phyloP scores from a whole-genome alignment of 164 flowering plant species.

The Tinospora cordifolia region DNA sequence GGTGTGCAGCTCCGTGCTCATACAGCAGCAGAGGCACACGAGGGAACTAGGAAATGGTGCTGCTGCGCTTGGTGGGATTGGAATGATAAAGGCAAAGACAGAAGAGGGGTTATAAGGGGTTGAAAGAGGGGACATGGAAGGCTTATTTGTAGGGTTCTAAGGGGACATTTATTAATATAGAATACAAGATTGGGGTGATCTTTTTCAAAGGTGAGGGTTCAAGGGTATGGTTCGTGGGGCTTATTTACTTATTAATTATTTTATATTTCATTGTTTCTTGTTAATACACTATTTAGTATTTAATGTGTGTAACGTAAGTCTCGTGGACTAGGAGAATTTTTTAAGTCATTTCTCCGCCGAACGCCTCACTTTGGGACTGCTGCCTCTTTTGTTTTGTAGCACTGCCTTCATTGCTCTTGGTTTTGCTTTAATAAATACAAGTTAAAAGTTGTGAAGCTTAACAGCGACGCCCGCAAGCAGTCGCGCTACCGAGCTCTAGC shows the following conservation, averaged over 20 bases:
- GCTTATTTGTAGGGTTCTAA: constrained; percentile 48
- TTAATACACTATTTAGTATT: constrained; percentile 1
- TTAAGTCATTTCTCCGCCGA: constrained; percentile 54
- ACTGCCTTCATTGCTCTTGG: neutral
- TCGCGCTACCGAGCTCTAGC: neutral
- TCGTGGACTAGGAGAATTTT: neutral
- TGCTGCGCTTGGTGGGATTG: neutral
- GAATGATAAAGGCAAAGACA: constrained; percentile 8
- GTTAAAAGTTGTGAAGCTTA: neutral
- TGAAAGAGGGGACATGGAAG: constrained; percentile 42
- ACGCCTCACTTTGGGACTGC: constrained; percentile 79
- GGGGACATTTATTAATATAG: constrained; percentile 59
- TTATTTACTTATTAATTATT: too few species aligned
- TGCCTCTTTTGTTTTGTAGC: constrained; percentile 26
- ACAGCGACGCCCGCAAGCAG: neutral
- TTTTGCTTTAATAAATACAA: neutral
- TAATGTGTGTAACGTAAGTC: constrained; percentile 7
- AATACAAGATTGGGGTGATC: neutral
- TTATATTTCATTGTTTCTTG: too few species aligned
- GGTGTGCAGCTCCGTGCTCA: too few species aligned
- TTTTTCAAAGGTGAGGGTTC: neutral
- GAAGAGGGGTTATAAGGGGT: constrained; percentile 30
- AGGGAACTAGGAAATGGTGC: constrained; percentile 49
- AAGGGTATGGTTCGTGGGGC: constrained; percentile 11
- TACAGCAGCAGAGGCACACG: constrained; percentile 32